Evolutionary conservation across 257 asterid species (phyloP), one percentile per base, ranked within the genome.

Genomic region (Nicotiana paniculata): DNA sequence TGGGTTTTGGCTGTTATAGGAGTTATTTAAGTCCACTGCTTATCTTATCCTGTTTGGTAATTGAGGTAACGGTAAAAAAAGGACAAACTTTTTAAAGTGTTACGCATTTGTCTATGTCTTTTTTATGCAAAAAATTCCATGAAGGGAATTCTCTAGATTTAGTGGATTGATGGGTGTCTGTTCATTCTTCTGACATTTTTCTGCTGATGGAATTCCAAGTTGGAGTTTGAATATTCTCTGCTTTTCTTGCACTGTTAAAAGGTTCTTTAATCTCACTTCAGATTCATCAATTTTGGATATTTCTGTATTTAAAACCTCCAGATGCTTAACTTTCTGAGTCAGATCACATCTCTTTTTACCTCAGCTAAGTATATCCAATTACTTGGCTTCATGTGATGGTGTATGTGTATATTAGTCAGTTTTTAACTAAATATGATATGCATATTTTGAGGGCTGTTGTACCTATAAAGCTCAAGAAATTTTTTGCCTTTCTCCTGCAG

Each of bases 281-380:
- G 93, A 77, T 89, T 83, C 84, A 80, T 82, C 86, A 69, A 58
- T 86, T 63, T 81, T 85, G 62, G 80, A 81, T 53, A 75, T 72
- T 82, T 83, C 69, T 79, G 78, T 69, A 74, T 80, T 61, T 58
- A 68, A 28, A 13, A 26, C 21, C 17, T 17, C 11, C 46, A 32
- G 81, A 69, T 80, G 84, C 85, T 77, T 66, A 82, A 48, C 93
- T 89, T 90, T 89, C 87, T 86, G 91, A 90, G 85, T 91, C 92
- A 86, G 92, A 87, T 86, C 77, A 82, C 88, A 85, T 85, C 63
- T 21, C 76, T 86, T 84, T 86, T 83, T 26, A 74, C 85, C 72
- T 82, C 76, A 68, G 77, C 77, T 79, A 81, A 66, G 78, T n/a
- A 67, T 74, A 28, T 84, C 72, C 76, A 82, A 81, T 55, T 69